Base-by-base conservation (phyloP, 768 basidiomycete species). In the Lactifluus pinguis region DNA sequence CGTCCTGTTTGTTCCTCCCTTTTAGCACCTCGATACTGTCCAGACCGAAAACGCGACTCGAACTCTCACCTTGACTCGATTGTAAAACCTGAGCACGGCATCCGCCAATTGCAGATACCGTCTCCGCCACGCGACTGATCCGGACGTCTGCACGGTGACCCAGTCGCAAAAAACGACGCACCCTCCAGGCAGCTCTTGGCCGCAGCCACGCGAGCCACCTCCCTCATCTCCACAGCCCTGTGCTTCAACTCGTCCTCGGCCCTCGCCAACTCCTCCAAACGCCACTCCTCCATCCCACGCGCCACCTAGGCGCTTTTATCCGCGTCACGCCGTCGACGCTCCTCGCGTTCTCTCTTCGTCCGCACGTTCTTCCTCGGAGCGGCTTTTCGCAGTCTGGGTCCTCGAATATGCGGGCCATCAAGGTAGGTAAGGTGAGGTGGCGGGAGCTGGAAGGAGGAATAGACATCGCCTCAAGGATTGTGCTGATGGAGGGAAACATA, bases 401-500 rank as follows among this genome's bases (percentile, higher is more conserved):
- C 25, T 25, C 25, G 25, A 25, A 25, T 25, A 53, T 14, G 34
- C 60, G 61, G 8, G 17, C 15, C 5, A 57, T 54, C 34, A 6
- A 4, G 8, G 4, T 30, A 21, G 55, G 11, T 13, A 3, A 42
- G 4, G 25, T 4, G 50, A 25, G 25, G 25, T 29, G 4, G 15
- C 9, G 3, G 7, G 30, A 14, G 25, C 17, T 14, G 34, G 51
- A 32, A 17, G 56, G 39, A 1, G 52, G 44, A 5, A 36, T 7
- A 25, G 55, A 61, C 60, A 63, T 53, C 13, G 61, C 61, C 13
- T 62, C 55, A 17, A 55, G 55, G 17, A 57, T 57, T 10, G 61
- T 21, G 44, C 7, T 25, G 25, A 51, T 4, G 30, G 34, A 58
- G 34, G 89, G 95, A 91, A 2, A 25, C 25, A 25, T 25, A 62